phyloP scores from a whole-genome alignment of 2,329 filamentous ascomycete genomes.

The Microsporum canis region DNA sequence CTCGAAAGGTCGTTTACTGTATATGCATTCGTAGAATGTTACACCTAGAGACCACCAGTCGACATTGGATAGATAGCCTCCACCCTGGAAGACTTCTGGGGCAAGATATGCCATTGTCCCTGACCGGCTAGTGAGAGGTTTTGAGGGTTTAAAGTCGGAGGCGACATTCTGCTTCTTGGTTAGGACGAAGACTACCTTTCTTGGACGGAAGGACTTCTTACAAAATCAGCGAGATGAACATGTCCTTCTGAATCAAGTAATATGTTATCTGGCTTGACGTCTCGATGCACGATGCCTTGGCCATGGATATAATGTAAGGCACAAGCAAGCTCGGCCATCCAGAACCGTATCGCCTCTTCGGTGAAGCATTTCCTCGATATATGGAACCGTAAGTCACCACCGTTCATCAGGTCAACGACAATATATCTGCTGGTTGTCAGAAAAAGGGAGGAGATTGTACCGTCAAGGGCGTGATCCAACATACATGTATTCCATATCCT shows the following conservation, averaged over 20 bases:
- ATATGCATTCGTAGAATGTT: constrained; percentile 98
- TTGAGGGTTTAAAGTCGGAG: constrained; percentile 76
- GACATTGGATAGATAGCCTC: constrained; percentile 77
- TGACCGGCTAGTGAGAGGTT: constrained; percentile 84
- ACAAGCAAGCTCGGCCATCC: constrained; percentile 90
- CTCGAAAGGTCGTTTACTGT: constrained; percentile 96
- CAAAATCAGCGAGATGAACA: constrained; percentile 95
- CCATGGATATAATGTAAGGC: constrained; percentile 76
- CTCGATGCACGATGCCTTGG: constrained; percentile 80
- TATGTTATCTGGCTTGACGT: constrained; percentile 88
- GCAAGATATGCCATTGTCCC: constrained; percentile 92
- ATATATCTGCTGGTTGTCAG: constrained; percentile 53
- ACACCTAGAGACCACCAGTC: constrained; percentile 99
- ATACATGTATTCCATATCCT: constrained; percentile 97
- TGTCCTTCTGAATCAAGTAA: constrained; percentile 80
- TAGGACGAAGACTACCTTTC: constrained; percentile 5
- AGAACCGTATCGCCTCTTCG: constrained; percentile 91
- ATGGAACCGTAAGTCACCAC: constrained; percentile 91
- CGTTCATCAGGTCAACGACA: constrained; percentile 96
- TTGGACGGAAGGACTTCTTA: constrained; percentile 38
- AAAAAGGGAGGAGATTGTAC: not conserved
- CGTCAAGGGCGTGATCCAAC: constrained; percentile 25
- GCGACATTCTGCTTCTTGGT: constrained; percentile 65
- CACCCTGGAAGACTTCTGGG: constrained; percentile 85
- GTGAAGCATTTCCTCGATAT: constrained; percentile 97